A percentile compares a stretch with the other conserved stretches of the same genome.
Conservation (phyloP, 1,284 basidiomycete species). For the Ceratobasidium sp. region DNA sequence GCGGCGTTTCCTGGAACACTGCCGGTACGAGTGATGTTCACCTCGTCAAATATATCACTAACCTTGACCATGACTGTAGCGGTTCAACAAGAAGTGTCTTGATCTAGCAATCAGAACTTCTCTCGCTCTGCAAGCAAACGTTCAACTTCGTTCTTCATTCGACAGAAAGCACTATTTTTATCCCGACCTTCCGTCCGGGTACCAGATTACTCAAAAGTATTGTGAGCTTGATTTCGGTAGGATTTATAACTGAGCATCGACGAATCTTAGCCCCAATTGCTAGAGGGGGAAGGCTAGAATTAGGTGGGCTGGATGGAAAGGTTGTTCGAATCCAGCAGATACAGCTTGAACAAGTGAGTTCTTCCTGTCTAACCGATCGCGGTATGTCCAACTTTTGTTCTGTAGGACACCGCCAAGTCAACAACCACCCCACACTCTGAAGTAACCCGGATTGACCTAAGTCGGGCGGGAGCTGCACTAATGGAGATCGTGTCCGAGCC, state of each 20-base stretch:
- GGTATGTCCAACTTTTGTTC: background rate
- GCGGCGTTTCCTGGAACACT: conserved; percentile 93
- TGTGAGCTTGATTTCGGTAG: conserved; percentile 58
- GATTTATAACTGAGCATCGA: background rate
- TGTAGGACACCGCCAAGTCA: conserved; percentile 94
- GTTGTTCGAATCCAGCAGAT: conserved; percentile 89
- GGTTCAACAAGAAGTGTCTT: conserved; percentile 81
- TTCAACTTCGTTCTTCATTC: conserved; percentile 83
- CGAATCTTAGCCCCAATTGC: conserved; percentile 77
- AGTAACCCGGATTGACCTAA: conserved; percentile 83
- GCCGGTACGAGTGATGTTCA: conserved; percentile 67
- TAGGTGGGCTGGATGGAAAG: conserved; percentile 60
- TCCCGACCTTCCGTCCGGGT: conserved; percentile 91
- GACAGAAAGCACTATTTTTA: conserved; percentile 99
- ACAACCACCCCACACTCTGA: conserved; percentile 69
- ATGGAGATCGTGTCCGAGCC: conserved; percentile 98
- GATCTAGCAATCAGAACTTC: conserved; percentile 85
- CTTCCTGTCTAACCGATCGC: background rate
- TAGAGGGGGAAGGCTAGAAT: conserved; percentile 68
- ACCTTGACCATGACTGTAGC: background rate
- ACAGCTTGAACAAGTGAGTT: conserved; percentile 91
- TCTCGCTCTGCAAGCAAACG: conserved; percentile 77
- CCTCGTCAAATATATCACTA: background rate
- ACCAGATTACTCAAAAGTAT: conserved; percentile 98
- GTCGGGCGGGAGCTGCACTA: conserved; percentile 87